phyloP scores from a whole-genome alignment of 1,284 basidiomycete genomes.

The Boletellus deceptivus region DNA sequence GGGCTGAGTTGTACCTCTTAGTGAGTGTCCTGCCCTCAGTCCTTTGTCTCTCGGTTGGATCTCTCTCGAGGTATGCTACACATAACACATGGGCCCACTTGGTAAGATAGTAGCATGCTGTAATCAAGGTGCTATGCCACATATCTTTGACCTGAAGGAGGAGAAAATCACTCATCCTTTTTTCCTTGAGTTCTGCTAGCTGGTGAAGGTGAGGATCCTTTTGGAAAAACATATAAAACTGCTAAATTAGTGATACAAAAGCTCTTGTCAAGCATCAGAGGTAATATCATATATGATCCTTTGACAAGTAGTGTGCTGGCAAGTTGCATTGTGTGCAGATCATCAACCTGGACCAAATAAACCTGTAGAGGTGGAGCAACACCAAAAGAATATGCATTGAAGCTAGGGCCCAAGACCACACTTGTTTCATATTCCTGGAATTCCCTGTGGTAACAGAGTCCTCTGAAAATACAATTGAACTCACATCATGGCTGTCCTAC shows the following conservation, averaged over 20 bases:
- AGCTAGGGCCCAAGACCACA: too few relatives aligned
- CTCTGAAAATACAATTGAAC: constrained; percentile 46
- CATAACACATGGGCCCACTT: constrained; percentile 47
- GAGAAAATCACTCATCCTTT: constrained; percentile 30
- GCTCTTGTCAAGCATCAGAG: constrained; percentile 46
- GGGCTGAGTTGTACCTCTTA: too few relatives aligned
- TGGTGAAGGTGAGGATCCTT: constrained; percentile 49
- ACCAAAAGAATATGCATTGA: too few relatives aligned
- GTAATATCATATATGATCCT: constrained; percentile 33
- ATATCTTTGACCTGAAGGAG: background rate
- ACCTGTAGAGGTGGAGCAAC: too few relatives aligned
- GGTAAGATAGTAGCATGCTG: constrained; percentile 6
- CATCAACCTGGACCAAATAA: too few relatives aligned
- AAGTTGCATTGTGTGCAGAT: constrained; percentile 35
- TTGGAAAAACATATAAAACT: too few relatives aligned
- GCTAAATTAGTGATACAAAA: too few relatives aligned
- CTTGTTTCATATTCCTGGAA: constrained; percentile 57
- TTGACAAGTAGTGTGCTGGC: constrained; percentile 11
- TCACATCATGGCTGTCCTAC: constrained; percentile 54
- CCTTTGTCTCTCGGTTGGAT: too few relatives aligned
- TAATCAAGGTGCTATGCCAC: constrained; percentile 3
- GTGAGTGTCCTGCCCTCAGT: too few relatives aligned
- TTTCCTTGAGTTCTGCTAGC: constrained; percentile 56
- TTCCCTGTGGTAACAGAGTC: constrained; percentile 57
- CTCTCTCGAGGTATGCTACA: too few relatives aligned